These are phyloP conservation scores for Plectosphaerella plurivora DNA, from an alignment of 2,329 filamentous ascomycete genomes.

Conservation along the genomic window DNA sequence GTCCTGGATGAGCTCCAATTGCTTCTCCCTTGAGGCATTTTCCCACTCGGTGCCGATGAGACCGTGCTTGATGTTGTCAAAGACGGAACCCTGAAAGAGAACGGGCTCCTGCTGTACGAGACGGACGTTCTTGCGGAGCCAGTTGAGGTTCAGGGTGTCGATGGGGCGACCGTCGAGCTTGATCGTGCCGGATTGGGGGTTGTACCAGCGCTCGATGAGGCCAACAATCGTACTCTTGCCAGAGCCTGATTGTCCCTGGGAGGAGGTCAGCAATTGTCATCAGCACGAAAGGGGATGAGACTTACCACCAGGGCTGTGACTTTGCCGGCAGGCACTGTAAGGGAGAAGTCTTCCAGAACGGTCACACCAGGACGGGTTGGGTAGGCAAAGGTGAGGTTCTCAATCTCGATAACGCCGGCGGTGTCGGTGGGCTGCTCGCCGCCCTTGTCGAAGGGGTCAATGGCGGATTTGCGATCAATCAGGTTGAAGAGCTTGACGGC, in stretches of 20 bases:
- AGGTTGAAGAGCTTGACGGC: slow-evolving; percentile 29
- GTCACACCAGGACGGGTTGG: slow-evolving; percentile 35
- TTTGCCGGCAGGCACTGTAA: slow-evolving; percentile 39
- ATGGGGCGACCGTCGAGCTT: slow-evolving; percentile 29
- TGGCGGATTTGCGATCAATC: slow-evolving; percentile 30
- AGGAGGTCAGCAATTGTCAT: background rate
- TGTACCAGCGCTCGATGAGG: slow-evolving; percentile 34
- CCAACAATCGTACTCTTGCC: slow-evolving; percentile 35
- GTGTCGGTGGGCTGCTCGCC: slow-evolving; percentile 24
- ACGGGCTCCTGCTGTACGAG: slow-evolving; percentile 35
- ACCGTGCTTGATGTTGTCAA: slow-evolving; percentile 46
- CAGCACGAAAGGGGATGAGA: too few relatives aligned
- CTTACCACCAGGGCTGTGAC: slow-evolving; percentile 35
- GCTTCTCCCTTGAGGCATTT: slow-evolving; percentile 22
- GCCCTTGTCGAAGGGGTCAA: slow-evolving; percentile 27
- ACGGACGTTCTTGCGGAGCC: slow-evolving; percentile 30
- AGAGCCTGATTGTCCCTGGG: slow-evolving; percentile 28
- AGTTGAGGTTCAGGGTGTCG: slow-evolving; percentile 29
- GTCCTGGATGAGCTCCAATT: slow-evolving; percentile 31
- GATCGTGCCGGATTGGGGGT: slow-evolving; percentile 25
- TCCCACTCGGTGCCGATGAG: slow-evolving; percentile 27
- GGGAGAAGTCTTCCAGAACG: slow-evolving; percentile 35
- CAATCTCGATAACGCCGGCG: slow-evolving; percentile 28
- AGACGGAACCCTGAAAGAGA: slow-evolving; percentile 36
- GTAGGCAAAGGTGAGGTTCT: slow-evolving; percentile 39